These are phyloP conservation scores for Allium sativum DNA, from an alignment of 106 monocot genomes.

Conservation along the genomic window DNA sequence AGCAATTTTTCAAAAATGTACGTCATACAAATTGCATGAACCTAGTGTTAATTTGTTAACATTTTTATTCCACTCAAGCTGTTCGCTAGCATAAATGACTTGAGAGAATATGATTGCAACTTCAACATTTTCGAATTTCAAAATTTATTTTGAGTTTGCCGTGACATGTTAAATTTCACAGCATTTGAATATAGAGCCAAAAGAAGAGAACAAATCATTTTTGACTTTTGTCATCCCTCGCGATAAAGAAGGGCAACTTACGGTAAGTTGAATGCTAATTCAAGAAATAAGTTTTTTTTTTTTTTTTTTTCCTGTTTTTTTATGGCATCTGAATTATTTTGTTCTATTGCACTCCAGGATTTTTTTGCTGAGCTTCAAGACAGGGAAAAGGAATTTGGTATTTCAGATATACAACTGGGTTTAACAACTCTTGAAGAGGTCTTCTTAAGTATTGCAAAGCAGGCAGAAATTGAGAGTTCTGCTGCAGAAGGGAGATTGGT, in stretches of 20 bases:
- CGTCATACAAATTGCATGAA: not conserved
- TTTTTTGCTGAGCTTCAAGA: slow-evolving; percentile 91
- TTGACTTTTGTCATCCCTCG: slow-evolving; percentile 84
- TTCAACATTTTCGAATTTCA: too few relatives aligned
- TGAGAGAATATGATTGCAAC: too few relatives aligned
- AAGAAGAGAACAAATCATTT: slow-evolving; percentile 64
- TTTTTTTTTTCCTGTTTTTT: not conserved
- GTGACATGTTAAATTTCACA: slow-evolving; percentile 16
- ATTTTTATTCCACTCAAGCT: slow-evolving; percentile 4
- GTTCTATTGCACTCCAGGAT: slow-evolving; percentile 22
- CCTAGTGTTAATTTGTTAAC: not conserved
- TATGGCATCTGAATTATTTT: not conserved
- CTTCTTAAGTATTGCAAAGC: slow-evolving; percentile 79
- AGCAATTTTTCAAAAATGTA: slow-evolving; percentile 78
- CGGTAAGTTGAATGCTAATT: slow-evolving; percentile 24
- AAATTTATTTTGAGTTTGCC: too few relatives aligned
- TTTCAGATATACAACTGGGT: slow-evolving; percentile 91
- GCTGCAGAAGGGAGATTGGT: slow-evolving; percentile 56
- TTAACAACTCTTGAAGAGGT: slow-evolving; percentile 89
- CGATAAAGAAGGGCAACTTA: slow-evolving; percentile 69
- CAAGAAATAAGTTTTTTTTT: slow-evolving; percentile 2
- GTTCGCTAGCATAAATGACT: too few relatives aligned
- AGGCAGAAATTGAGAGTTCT: slow-evolving; percentile 74
- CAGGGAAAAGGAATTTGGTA: slow-evolving; percentile 69
- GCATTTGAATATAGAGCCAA: slow-evolving; percentile 57